Conservation (phyloP, 225 moss, liverwort and hornwort genomes). For the Thuidium tamariscinum region DNA sequence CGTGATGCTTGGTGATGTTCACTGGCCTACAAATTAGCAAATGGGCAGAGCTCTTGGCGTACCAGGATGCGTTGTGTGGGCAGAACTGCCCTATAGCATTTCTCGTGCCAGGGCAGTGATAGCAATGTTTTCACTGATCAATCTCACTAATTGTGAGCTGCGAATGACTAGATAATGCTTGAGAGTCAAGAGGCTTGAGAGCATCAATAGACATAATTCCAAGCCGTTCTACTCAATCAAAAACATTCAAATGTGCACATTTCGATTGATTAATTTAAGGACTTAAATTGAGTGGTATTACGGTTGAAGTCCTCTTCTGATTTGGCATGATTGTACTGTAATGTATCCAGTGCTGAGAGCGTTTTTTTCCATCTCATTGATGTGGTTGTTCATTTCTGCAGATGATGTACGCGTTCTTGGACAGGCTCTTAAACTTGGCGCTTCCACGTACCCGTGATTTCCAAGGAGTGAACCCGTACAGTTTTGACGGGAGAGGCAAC, state of each 20-base stretch:
- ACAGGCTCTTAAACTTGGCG: constrained; percentile 77
- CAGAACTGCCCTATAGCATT: neutral
- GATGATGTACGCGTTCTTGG: constrained; percentile 88
- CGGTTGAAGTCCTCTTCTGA: neutral
- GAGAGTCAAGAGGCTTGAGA: neutral
- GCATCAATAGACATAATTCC: neutral
- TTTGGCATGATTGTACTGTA: neutral
- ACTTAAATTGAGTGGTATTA: neutral
- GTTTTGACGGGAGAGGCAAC: constrained; percentile 91
- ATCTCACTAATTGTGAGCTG: neutral
- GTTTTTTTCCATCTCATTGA: neutral
- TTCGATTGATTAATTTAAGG: neutral
- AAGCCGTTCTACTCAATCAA: neutral
- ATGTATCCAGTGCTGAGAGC: neutral
- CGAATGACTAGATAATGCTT: neutral
- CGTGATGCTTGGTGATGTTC: neutral
- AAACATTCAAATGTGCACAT: neutral
- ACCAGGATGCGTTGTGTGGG: neutral
- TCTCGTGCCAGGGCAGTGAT: neutral
- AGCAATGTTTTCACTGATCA: neutral
- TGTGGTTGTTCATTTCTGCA: neutral
- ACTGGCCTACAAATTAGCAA: neutral
- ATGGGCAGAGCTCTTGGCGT: neutral
- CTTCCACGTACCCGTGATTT: constrained; percentile 91
- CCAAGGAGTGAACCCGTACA: constrained; percentile 89